Conservation (phyloP, 768 basidiomycete genomes). For the Lactarius deliciosus region DNA sequence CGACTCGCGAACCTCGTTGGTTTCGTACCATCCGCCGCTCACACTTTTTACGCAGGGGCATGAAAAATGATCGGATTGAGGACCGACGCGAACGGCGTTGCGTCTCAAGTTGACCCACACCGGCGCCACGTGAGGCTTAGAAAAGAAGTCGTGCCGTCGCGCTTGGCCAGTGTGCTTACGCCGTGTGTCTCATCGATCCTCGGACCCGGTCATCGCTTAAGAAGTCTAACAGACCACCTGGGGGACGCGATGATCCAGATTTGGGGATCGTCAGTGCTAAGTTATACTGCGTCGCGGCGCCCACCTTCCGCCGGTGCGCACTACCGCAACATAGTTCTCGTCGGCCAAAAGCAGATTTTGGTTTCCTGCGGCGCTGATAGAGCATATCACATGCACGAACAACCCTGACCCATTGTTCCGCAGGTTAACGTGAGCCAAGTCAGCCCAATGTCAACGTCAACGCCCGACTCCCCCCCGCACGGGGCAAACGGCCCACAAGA, state of each 20-base stretch:
- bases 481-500: constrained; percentile 4
- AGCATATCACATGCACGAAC: not conserved
- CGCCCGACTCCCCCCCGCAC: not conserved
- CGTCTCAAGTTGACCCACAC: not conserved
- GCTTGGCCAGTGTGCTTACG: not conserved
- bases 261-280: not conserved
- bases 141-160: not conserved
- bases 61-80: not conserved
- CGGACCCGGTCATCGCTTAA: constrained; percentile 12
- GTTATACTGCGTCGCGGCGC: not conserved
- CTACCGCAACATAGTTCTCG: not conserved
- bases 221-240: not conserved
- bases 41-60: not conserved
- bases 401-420: not conserved
- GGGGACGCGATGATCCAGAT: constrained; percentile 1
- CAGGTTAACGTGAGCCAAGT: constrained; percentile 1
- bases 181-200: constrained; percentile 1
- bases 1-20: not conserved
- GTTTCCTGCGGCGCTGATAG: not conserved
- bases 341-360: not conserved
- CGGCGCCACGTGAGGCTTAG: not conserved
- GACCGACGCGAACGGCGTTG: not conserved
- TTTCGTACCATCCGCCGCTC: not conserved
- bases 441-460: not conserved
- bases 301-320: not conserved